These are phyloP conservation scores for Yamadazyma aaseri DNA, from an alignment of 1,139 yeast species.

Conservation along the genomic window DNA sequence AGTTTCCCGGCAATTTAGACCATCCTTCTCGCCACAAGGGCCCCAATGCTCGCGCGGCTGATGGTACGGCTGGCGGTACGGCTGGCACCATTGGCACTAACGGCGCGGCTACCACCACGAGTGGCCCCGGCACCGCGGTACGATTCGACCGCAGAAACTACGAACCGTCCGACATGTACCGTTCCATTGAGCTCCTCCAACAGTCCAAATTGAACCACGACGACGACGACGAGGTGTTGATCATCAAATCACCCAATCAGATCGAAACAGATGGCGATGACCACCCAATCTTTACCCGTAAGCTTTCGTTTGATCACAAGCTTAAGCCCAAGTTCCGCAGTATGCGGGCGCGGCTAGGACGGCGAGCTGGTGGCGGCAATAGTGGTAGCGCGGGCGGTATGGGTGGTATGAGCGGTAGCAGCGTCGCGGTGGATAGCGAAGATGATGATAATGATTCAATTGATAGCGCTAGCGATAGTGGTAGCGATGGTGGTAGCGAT, in stretches of 20 bases:
- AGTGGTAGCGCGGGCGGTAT: too few species aligned
- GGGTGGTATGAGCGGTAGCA: too few species aligned
- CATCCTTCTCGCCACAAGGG: not conserved
- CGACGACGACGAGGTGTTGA: slow-evolving; percentile 78
- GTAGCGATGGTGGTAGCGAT: slow-evolving; percentile 12
- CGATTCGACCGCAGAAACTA: slow-evolving; percentile 35
- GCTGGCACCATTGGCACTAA: too few species aligned
- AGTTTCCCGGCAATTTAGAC: slow-evolving; percentile 4
- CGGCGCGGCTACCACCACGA: too few species aligned
- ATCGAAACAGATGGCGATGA: slow-evolving; percentile 42
- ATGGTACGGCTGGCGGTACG: too few species aligned
- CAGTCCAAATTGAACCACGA: slow-evolving; percentile 16
- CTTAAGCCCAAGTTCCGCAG: slow-evolving; percentile 16
- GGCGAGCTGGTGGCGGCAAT: too few species aligned
- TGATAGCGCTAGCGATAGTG: slow-evolving; percentile 19
- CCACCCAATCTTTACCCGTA: slow-evolving; percentile 35
- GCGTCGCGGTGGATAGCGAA: slow-evolving; percentile 12
- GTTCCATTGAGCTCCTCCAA: slow-evolving; percentile 79
- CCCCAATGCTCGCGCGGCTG: too few species aligned
- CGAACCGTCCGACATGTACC: slow-evolving; percentile 79
- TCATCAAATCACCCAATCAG: slow-evolving; percentile 78
- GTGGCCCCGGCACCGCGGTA: not conserved
- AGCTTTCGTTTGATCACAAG: slow-evolving; percentile 15
- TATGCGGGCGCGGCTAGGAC: slow-evolving; percentile 22
- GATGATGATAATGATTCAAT: slow-evolving; percentile 23